A percentile compares a stretch with the other conserved stretches of the same genome.
Conservation (phyloP, 2,329 filamentous ascomycete genomes). For the Arachnopeziza araneosa region DNA sequence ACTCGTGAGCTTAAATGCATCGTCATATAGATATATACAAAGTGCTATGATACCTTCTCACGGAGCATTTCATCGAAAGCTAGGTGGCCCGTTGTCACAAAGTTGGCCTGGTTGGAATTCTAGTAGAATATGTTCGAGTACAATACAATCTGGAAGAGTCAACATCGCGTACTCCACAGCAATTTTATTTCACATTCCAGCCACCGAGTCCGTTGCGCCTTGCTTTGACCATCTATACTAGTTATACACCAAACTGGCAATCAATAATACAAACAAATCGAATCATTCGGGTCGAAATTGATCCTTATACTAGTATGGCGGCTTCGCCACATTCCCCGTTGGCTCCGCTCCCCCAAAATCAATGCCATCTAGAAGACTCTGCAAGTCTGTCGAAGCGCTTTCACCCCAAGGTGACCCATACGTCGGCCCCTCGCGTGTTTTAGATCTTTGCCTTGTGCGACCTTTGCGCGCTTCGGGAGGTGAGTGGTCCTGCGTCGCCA, state of each 20-base stretch:
- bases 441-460: constrained; percentile 16
- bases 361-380: constrained; percentile 28
- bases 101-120: too few relatives aligned
- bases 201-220: not conserved
- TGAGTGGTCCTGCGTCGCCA: constrained; percentile 21
- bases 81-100: too few relatives aligned
- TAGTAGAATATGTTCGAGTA: too few relatives aligned
- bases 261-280: constrained; percentile 2
- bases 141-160: too few relatives aligned
- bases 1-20: too few relatives aligned
- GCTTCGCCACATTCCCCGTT: constrained; percentile 23
- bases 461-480: constrained; percentile 16
- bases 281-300: constrained; percentile 10
- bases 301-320: constrained; percentile 27
- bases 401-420: constrained; percentile 23
- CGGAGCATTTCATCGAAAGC: too few relatives aligned
- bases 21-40: too few relatives aligned
- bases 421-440: constrained; percentile 13
- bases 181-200: not conserved
- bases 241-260: constrained; percentile 9
- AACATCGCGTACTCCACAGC: not conserved
- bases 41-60: too few relatives aligned
- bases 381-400: constrained; percentile 20
- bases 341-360: constrained; percentile 19
- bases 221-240: constrained; percentile 7